Evolutionary conservation across 768 basidiomycete species (phyloP).

Genomic region (Phaeotremella fagi): DNA sequence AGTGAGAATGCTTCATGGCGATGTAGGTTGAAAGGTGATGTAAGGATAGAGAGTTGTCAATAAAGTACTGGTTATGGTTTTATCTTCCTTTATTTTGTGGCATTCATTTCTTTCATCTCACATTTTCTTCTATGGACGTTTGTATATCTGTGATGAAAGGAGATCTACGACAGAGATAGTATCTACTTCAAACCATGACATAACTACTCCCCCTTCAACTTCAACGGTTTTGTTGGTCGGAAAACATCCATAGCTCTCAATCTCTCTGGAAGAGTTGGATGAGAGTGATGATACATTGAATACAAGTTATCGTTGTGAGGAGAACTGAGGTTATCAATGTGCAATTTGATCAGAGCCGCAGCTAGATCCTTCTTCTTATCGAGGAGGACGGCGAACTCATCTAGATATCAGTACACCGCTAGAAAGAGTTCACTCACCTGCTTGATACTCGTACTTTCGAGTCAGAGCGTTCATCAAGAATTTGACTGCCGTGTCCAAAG

Average conservation of each 20-base stretch:
- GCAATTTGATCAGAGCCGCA: constrained; percentile 70
- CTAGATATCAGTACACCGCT: constrained; percentile 55
- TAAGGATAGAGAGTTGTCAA: too few relatives aligned
- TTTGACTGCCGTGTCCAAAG: constrained; percentile 46
- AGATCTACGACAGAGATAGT: too few relatives aligned
- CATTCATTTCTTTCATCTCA: too few relatives aligned
- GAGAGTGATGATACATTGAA: constrained; percentile 92
- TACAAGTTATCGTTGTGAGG: constrained; percentile 96
- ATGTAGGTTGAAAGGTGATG: too few relatives aligned
- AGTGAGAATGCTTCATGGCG: neutral
- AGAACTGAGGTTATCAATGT: constrained; percentile 86
- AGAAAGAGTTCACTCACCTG: constrained; percentile 79
- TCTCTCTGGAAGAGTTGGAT: constrained; percentile 88
- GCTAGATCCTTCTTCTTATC: constrained; percentile 53
- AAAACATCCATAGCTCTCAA: constrained; percentile 66
- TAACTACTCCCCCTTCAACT: constrained; percentile 12
- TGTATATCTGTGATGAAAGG: too few relatives aligned
- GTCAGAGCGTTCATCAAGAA: constrained; percentile 70
- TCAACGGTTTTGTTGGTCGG: constrained; percentile 6
- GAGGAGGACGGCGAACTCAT: constrained; percentile 79
- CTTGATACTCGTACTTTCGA: constrained; percentile 85
- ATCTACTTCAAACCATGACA: too few relatives aligned
- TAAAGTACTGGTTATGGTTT: too few relatives aligned
- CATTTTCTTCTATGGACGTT: too few relatives aligned
- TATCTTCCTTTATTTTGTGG: too few relatives aligned